phyloP scores from a whole-genome alignment of 305 asterid species.

The Stenogyne calaminthoides region DNA sequence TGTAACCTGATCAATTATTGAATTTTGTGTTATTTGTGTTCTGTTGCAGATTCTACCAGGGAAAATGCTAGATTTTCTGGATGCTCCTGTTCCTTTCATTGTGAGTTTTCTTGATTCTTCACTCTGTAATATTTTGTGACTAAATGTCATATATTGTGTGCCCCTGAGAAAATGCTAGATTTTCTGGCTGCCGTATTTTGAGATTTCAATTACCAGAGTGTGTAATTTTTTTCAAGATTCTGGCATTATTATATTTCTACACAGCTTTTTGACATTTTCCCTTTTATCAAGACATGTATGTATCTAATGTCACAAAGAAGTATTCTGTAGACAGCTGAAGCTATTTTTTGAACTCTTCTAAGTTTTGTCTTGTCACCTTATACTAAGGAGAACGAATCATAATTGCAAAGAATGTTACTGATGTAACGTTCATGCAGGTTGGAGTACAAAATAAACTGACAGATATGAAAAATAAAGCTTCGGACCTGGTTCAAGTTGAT shows the following conservation, averaged over 20 bases:
- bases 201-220: neutral
- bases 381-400: neutral
- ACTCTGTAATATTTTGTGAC: neutral
- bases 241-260: neutral
- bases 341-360: neutral
- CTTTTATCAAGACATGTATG: neutral
- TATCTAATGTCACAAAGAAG: neutral
- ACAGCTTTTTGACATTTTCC: neutral
- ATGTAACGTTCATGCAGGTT: conserved; percentile 54
- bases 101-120: conserved; percentile 50
- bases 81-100: conserved; percentile 97
- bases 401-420: conserved; percentile 14
- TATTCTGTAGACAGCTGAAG: conserved; percentile 10
- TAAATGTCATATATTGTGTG: conserved; percentile 3
- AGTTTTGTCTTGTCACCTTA: neutral
- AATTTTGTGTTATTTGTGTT: conserved; percentile 14
- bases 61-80: conserved; percentile 92
- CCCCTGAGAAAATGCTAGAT: neutral
- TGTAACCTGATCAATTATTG: neutral
- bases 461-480: conserved; percentile 62
- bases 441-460: conserved; percentile 71
- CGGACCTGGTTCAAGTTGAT: conserved; percentile 69
- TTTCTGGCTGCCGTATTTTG: neutral
- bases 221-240: neutral
- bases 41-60: conserved; percentile 81